Percentiles rank a stretch among this genome's conserved stretches.
phyloP scores from a whole-genome alignment of 176 grass and related monocot genomes.

The Triticum monococcum region DNA sequence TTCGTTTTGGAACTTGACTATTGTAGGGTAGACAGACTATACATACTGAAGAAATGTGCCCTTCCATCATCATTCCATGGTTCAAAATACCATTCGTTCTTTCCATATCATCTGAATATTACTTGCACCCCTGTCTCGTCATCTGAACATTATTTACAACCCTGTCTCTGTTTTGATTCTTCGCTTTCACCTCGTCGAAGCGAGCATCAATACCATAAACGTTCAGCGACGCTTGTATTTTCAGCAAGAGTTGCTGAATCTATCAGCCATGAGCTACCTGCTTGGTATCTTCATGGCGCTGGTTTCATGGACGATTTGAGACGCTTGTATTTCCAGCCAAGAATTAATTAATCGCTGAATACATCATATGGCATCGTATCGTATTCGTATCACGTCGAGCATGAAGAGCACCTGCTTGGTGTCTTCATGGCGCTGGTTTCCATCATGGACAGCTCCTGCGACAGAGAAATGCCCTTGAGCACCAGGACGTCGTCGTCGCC shows the following conservation, averaged over 20 bases:
- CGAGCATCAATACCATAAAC: background rate
- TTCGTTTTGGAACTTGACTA: slow-evolving; percentile 4
- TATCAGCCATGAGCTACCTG: background rate
- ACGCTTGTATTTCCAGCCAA: background rate
- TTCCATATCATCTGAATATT: background rate
- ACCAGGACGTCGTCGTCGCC: slow-evolving; percentile 19
- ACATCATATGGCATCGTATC: background rate
- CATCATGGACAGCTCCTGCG: slow-evolving; percentile 63
- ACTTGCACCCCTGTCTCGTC: background rate
- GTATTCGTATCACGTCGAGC: slow-evolving; percentile 38
- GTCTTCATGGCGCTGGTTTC: slow-evolving; percentile 71
- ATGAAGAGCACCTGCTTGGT: slow-evolving; percentile 50
- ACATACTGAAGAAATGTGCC: slow-evolving; percentile 32
- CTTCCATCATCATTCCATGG: background rate
- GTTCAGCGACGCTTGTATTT: background rate
- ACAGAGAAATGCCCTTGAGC: slow-evolving; percentile 53
- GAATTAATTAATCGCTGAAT: background rate
- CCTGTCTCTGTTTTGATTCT: background rate
- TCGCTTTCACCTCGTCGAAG: background rate
- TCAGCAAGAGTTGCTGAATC: background rate
- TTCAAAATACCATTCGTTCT: background rate
- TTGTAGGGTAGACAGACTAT: slow-evolving; percentile 42
- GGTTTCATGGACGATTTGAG: too few relatives aligned
- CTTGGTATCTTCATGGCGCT: background rate
- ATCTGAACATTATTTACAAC: background rate